Percentiles rank a stretch among this genome's conserved stretches.
Evolutionary conservation across 768 basidiomycete genomes (phyloP).

Genomic region (Lentinula lateritia): DNA sequence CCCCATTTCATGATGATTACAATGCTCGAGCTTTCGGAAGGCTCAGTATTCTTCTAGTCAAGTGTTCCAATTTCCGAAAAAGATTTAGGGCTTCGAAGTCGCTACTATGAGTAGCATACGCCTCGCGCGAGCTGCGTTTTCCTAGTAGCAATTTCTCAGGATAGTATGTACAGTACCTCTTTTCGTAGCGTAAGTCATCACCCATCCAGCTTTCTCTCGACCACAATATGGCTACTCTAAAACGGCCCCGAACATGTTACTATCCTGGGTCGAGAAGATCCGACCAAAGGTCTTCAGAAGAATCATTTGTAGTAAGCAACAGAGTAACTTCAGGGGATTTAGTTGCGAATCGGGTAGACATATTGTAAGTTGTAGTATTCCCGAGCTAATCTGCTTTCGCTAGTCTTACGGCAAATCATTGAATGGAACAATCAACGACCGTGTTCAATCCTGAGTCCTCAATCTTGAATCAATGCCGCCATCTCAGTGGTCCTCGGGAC

Average conservation of each 20-base stretch:
- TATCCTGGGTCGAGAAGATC: not conserved
- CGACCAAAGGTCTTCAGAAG: not conserved
- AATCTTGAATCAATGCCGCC: not conserved
- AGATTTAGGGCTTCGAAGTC: not conserved
- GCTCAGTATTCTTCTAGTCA: not conserved
- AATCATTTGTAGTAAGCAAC: not conserved
- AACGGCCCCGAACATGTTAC: not conserved
- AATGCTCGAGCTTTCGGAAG: not conserved
- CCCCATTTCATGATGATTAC: not conserved
- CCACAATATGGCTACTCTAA: not conserved
- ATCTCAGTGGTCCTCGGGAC: not conserved
- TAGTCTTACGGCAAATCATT: not conserved
- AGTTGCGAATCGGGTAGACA: too few species aligned
- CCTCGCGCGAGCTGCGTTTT: not conserved
- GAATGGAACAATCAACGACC: not conserved
- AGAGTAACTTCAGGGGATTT: too few species aligned
- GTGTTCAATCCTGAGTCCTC: not conserved
- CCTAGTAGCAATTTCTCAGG: not conserved
- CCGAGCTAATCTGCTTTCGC: not conserved
- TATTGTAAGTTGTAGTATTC: not conserved
- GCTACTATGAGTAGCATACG: not conserved
- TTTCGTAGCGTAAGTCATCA: not conserved
- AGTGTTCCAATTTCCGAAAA: not conserved
- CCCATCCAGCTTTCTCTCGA: not conserved
- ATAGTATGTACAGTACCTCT: not conserved